These are phyloP conservation scores for Epichloe typhina DNA, from an alignment of 2,329 filamentous ascomycete genomes.

Conservation along the genomic window DNA sequence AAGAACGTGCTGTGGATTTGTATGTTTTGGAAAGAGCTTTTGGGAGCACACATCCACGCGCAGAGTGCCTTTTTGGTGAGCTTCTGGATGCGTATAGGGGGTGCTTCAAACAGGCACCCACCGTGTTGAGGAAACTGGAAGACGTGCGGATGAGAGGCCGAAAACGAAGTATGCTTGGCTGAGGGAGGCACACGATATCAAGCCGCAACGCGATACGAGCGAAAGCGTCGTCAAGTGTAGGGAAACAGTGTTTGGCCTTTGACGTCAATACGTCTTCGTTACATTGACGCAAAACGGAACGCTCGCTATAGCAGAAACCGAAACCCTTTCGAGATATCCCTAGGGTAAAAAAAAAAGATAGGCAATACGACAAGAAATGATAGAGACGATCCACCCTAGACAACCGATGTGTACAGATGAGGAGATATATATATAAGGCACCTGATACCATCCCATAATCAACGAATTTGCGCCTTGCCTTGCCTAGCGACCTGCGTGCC, in stretches of 20 bases:
- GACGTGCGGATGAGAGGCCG: constrained; percentile 87
- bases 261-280: not conserved
- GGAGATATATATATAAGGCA: not conserved
- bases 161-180: constrained; percentile 96
- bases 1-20: constrained; percentile 89
- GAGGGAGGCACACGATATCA: constrained; percentile 7
- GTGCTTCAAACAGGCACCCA: constrained; percentile 61
- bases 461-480: not conserved
- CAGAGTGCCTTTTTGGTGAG: constrained; percentile 61
- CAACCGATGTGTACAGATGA: too few species aligned
- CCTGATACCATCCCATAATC: not conserved
- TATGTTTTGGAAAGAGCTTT: constrained; percentile 95
- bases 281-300: not conserved
- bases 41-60: constrained; percentile 81
- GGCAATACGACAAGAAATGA: not conserved
- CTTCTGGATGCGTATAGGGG: constrained; percentile 60
- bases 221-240: too few species aligned
- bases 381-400: too few species aligned
- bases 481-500: not conserved
- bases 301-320: constrained; percentile 5
- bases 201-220: too few species aligned
- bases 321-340: not conserved
- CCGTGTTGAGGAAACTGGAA: constrained; percentile 70
- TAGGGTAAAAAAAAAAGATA: not conserved
- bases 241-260: not conserved